Conservation (phyloP, 495 filamentous ascomycete genomes). For the Schizothecium vesticola region DNA sequence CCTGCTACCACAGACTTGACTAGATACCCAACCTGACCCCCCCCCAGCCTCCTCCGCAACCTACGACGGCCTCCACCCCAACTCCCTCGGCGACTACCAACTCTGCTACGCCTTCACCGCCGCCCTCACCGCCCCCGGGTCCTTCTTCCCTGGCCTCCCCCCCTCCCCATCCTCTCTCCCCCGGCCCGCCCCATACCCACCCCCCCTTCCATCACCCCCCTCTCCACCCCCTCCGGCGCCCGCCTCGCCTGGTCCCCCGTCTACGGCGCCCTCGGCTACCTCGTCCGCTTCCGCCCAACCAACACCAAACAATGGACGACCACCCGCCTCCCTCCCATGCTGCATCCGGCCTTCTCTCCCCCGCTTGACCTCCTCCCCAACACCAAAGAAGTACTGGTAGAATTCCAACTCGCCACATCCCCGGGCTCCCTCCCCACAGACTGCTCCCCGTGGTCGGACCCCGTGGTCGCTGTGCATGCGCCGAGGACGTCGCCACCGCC, state of each 20-base stretch:
- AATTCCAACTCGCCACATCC: neutral
- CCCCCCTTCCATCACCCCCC: neutral
- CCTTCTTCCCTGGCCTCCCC: neutral
- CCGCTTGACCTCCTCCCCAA: neutral
- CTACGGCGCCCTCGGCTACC: neutral
- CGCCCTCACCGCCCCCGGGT: neutral
- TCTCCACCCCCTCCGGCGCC: neutral
- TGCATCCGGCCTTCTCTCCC: neutral
- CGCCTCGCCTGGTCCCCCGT: neutral
- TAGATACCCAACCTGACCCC: neutral
- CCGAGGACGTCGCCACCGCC: neutral
- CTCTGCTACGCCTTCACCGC: slow-evolving; percentile 25
- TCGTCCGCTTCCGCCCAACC: neutral
- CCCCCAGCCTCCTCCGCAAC: slow-evolving; percentile 15
- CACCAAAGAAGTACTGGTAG: neutral
- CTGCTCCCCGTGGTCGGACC: neutral
- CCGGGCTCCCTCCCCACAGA: neutral
- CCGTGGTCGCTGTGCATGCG: neutral
- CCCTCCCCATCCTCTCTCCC: neutral
- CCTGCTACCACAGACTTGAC: neutral
- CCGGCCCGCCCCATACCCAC: neutral
- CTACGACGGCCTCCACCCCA: slow-evolving; percentile 38
- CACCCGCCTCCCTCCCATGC: neutral
- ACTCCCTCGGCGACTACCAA: slow-evolving; percentile 30
- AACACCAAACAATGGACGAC: neutral